A percentile compares a stretch with the other conserved stretches of the same genome.
These are phyloP conservation scores for Pseudomonodictys pantanalensis DNA, from an alignment of 495 filamentous ascomycete genomes.

Conservation along the genomic window DNA sequence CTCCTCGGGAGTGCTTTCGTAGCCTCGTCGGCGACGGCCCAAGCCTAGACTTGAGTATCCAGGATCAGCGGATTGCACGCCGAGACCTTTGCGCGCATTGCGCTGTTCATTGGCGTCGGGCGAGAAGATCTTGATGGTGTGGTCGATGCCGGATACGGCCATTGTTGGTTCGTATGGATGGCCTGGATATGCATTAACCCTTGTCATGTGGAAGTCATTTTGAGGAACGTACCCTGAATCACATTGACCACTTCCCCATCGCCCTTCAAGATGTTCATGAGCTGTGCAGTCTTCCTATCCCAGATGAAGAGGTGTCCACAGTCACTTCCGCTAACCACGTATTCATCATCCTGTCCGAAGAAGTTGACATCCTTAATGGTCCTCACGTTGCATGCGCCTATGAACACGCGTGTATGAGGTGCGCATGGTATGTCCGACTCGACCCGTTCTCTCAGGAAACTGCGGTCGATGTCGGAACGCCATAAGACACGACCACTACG, in stretches of 20 bases:
- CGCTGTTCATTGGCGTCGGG: constrained; percentile 59
- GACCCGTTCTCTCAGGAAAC: constrained; percentile 45
- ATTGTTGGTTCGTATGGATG: constrained; percentile 72
- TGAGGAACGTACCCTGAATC: constrained; percentile 52
- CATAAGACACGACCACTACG: constrained; percentile 43
- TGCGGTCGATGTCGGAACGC: constrained; percentile 42
- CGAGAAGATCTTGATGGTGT: constrained; percentile 74
- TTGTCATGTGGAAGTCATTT: background rate
- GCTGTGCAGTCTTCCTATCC: constrained; percentile 60
- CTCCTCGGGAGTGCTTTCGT: background rate
- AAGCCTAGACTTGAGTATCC: constrained; percentile 43
- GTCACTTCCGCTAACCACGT: constrained; percentile 70
- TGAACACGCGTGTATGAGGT: constrained; percentile 57
- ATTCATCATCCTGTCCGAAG: constrained; percentile 69
- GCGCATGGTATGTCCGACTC: constrained; percentile 56
- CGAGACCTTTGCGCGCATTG: constrained; percentile 55
- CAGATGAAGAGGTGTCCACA: constrained; percentile 70
- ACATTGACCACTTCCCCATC: constrained; percentile 76
- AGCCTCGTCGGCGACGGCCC: constrained; percentile 15
- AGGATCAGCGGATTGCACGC: constrained; percentile 46
- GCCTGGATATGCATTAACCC: constrained; percentile 41
- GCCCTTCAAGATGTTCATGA: constrained; percentile 68
- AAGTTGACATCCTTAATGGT: constrained; percentile 77
- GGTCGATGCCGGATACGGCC: constrained; percentile 69
- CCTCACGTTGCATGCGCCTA: constrained; percentile 69